Percentiles rank a stretch among this genome's conserved stretches.
Conservation (phyloP, 192 early-diverging fungal species). For the Glomus cerebriforme region DNA sequence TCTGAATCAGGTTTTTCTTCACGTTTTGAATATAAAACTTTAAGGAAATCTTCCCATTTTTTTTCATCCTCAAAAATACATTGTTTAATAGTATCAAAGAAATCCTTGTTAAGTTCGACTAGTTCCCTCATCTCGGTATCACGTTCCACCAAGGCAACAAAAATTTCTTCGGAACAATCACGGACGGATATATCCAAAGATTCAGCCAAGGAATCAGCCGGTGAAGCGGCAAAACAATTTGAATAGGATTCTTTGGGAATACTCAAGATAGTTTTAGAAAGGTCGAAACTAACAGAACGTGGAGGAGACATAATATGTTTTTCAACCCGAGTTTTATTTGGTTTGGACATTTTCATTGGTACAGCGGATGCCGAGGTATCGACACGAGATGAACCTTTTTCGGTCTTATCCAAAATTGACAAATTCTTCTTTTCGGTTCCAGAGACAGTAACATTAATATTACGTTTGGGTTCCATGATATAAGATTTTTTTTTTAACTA, state of each 20-base stretch:
- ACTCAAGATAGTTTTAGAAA: background rate
- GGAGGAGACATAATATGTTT: too few relatives aligned
- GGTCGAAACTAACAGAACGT: background rate
- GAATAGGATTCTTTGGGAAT: background rate
- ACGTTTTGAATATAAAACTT: slow-evolving; percentile 33
- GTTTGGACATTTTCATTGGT: background rate
- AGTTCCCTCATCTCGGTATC: slow-evolving; percentile 11
- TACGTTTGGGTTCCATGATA: background rate
- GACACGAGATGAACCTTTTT: background rate
- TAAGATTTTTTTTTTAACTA: background rate
- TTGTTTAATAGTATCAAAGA: slow-evolving; percentile 31
- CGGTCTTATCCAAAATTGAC: background rate
- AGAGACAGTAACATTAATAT: background rate
- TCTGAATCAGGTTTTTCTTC: slow-evolving; percentile 32
- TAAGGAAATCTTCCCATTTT: slow-evolving; percentile 39
- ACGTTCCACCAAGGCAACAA: background rate
- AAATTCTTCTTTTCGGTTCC: background rate
- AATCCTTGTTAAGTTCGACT: background rate
- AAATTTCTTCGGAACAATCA: background rate
- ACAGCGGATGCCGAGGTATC: too few relatives aligned
- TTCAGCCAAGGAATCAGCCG: background rate
- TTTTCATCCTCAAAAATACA: slow-evolving; percentile 32
- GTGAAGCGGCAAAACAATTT: background rate
- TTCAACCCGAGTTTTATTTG: background rate
- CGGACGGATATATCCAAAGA: background rate